Evolutionary conservation across 2,329 filamentous ascomycete genomes (phyloP).

Genomic region (Botrytis aclada): DNA sequence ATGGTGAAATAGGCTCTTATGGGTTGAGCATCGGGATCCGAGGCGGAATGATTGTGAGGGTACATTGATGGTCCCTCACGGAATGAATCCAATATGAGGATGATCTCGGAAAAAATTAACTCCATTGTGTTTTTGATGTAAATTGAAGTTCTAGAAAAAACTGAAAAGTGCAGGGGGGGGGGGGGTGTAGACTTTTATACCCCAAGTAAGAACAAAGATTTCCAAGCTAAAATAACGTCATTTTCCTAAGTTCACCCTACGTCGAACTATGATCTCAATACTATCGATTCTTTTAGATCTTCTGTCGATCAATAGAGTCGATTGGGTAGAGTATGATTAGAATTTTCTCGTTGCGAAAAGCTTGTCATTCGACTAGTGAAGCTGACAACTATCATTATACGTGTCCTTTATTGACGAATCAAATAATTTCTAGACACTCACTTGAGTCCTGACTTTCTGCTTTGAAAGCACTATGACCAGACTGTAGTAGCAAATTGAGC

Average conservation of each 20-base stretch:
- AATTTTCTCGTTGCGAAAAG: not conserved
- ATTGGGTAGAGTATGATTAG: not conserved
- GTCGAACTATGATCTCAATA: not conserved
- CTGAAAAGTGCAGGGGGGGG: not conserved
- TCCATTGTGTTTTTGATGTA: not conserved
- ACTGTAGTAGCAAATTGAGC: not conserved
- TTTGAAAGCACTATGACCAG: not conserved
- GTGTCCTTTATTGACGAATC: not conserved
- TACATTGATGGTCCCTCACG: too few relatives aligned
- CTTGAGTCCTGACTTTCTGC: too few relatives aligned
- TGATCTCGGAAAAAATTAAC: too few relatives aligned
- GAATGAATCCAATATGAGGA: too few relatives aligned
- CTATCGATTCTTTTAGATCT: not conserved
- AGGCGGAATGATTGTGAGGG: too few relatives aligned
- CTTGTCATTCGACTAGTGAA: not conserved
- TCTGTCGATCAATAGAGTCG: accelerated
- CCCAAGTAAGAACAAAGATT: not conserved
- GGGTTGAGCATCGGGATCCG: too few relatives aligned
- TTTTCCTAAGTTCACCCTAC: not conserved
- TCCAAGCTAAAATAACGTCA: not conserved
- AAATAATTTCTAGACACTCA: not conserved
- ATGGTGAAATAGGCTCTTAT: too few relatives aligned
- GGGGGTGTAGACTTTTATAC: not conserved
- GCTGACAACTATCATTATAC: not conserved
- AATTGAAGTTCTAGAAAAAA: not conserved